Base-by-base conservation (phyloP, 2,329 filamentous ascomycete genomes). In the Exophiala spinifera region DNA sequence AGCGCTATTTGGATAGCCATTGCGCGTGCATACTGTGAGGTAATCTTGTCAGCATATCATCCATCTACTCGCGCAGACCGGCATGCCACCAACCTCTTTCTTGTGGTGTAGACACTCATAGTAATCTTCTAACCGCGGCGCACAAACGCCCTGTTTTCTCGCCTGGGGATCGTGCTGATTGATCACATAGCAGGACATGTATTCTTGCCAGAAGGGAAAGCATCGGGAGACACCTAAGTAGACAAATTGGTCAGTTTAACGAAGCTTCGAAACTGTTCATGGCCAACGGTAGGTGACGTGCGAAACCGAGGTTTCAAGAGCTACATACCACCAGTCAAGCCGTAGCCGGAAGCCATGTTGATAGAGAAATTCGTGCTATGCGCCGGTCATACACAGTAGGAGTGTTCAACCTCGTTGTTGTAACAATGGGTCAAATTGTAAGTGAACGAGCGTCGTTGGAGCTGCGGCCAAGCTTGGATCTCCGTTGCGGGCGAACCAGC, bases 121-220 rank as follows among this genome's bases (percentile, higher is more conserved):
- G 79, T 99, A 99, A 72, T 99, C 94, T 72, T 99, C 94, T 63
- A 97, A 79, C 3, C 85, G 82, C 14, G 88, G 86, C 15, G 81
- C 77, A 72, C 95, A 99, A 76, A 95, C 95, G 74, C 85, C 87
- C 78, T 91, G 94, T 64, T 89, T 89, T 14, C 84, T 83, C 64
- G 84, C 79, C 68, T 91, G 87, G 52, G 92, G 88, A 62, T 87
- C 78, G 62, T 81, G 82, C 52, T 90, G 90, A 78, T 97, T 97
- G 70, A 96, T 86, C 58, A 96, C 91, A 74, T 99, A 99, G 84
- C 94, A 99, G 67, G 91, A 91, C 71, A 99, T 88, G 63, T 97
- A 85, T 76, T 99, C 94, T 78, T 99, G 94, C 94, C 94, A 99
- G 84, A 96, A 99, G 70, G 91, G 89, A 79, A 96, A 97, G 85